Base-by-base conservation (phyloP, 768 basidiomycete genomes). In the Crepidotus variabilis region DNA sequence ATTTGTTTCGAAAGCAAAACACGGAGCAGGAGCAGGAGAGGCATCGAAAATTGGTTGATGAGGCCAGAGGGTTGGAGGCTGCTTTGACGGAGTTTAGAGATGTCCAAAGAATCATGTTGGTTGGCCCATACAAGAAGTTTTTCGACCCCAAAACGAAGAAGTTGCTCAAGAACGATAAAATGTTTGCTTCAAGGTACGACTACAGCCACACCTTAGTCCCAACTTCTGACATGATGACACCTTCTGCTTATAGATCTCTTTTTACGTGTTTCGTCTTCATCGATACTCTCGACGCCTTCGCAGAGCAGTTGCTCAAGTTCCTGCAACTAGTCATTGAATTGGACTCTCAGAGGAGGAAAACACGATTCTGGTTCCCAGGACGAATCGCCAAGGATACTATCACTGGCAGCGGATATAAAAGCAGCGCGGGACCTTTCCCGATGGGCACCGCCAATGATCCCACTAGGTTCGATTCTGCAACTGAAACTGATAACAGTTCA, bases 211-310 rank as follows among this genome's bases (percentile, higher is more conserved):
- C 23, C 47, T 14, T 6, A 11, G 6, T n/a, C 43, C n/a, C 20
- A 21, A 5, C 2, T 18, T 32, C 32, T 57, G n/a, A 24, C n/a
- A n/a, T n/a, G n/a, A n/a, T n/a, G n/a, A n/a, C 28, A 35, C 36
- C 9, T 47, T 13, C 18, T 49, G 28, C 28, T 46, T 18, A 20
- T 18, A 78, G 77, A 32, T 76, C 78, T 2, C 67, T 80, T 2
- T 80, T 74, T 54, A 67, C 75, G 13, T 77, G 76, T 47, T 78
- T 79, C 53, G 76, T 78, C 1, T 79, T 77, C 63, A 71, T 72
- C 36, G 75, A 75, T 55, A 69, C 74, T 24, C 59, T 80, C 9
- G 72, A 78, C 21, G 70, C 71, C 1, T 78, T 77, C 45, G 69
- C 76, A 0, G 71, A 75, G 10, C 66, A 70, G 8, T 65, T 77